These are phyloP conservation scores for Gnomoniopsis smithogilvyi DNA, from an alignment of 2,329 filamentous ascomycete species.

Conservation along the genomic window DNA sequence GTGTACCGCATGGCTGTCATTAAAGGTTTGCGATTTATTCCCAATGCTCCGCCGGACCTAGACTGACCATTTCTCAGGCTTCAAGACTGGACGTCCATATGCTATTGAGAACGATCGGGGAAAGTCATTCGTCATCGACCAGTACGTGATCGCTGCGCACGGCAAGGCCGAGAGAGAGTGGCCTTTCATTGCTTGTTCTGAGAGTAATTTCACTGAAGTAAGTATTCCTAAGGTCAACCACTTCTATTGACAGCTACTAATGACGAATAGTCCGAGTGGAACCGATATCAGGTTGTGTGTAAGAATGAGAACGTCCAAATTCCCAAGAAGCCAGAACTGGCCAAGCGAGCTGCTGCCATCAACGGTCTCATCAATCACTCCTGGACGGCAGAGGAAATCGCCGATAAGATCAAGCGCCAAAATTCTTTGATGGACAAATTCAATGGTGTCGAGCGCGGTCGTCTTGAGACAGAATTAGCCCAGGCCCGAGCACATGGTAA, in stretches of 20 bases:
- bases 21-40: slow-evolving; percentile 58
- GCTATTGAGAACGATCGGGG: slow-evolving; percentile 73
- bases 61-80: slow-evolving; percentile 48
- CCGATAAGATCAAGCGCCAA: slow-evolving; percentile 71
- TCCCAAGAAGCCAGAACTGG: slow-evolving; percentile 68
- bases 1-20: slow-evolving; percentile 87
- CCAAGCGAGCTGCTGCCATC: slow-evolving; percentile 67
- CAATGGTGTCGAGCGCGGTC: slow-evolving; percentile 64
- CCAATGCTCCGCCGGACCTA: slow-evolving; percentile 23
- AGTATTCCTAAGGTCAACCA: slow-evolving; percentile 22
- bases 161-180: slow-evolving; percentile 82
- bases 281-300: slow-evolving; percentile 74
- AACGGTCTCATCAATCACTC: slow-evolving; percentile 73
- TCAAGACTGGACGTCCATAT: slow-evolving; percentile 77
- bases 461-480: slow-evolving; percentile 62
- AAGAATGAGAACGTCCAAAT: slow-evolving; percentile 68
- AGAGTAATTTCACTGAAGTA: slow-evolving; percentile 80
- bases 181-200: slow-evolving; percentile 88
- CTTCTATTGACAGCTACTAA: not conserved
- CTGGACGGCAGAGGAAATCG: slow-evolving; percentile 82
- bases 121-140: slow-evolving; percentile 76
- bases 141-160: slow-evolving; percentile 78
- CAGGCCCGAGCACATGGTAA: slow-evolving; percentile 65
- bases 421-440: slow-evolving; percentile 65
- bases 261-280: slow-evolving; percentile 64